Conservation (phyloP, 352 stramenopile genomes). For the Phytophthora multivora region DNA sequence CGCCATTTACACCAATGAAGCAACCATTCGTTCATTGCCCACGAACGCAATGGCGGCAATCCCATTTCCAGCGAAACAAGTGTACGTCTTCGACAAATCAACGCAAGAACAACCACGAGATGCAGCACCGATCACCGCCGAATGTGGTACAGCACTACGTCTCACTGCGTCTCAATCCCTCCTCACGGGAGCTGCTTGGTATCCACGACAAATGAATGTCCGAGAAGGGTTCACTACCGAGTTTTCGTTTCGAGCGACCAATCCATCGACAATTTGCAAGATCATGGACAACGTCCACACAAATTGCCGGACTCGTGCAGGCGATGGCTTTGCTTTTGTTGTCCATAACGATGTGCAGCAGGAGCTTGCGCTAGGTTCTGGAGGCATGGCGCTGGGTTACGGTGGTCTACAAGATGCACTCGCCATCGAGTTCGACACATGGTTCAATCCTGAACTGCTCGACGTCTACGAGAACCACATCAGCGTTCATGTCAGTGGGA, state of each 20-base stretch:
- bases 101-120: slow-evolving; percentile 6
- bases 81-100: slow-evolving; percentile 29
- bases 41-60: slow-evolving; percentile 49
- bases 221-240: slow-evolving; percentile 91
- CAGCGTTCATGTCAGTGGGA: slow-evolving; percentile 75
- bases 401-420: slow-evolving; percentile 85
- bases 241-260: slow-evolving; percentile 85
- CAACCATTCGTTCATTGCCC: slow-evolving; percentile 37
- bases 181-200: slow-evolving; percentile 90
- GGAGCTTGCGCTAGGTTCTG: slow-evolving; percentile 61
- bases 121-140: slow-evolving; percentile 40
- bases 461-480: slow-evolving; percentile 95
- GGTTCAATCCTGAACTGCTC: slow-evolving; percentile 87
- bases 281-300: slow-evolving; percentile 90
- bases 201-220: slow-evolving; percentile 88
- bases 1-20: slow-evolving; percentile 43
- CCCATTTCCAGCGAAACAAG: slow-evolving; percentile 52
- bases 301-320: slow-evolving; percentile 73
- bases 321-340: slow-evolving; percentile 85
- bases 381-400: slow-evolving; percentile 87
- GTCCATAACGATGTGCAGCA: slow-evolving; percentile 77
- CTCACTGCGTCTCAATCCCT: slow-evolving; percentile 78
- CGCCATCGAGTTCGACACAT: slow-evolving; percentile 93
- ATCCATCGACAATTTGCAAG: slow-evolving; percentile 85
- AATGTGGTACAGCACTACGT: slow-evolving; percentile 75